Base-by-base conservation (phyloP, 75 land plant species). In the Cunninghamia lanceolata region DNA sequence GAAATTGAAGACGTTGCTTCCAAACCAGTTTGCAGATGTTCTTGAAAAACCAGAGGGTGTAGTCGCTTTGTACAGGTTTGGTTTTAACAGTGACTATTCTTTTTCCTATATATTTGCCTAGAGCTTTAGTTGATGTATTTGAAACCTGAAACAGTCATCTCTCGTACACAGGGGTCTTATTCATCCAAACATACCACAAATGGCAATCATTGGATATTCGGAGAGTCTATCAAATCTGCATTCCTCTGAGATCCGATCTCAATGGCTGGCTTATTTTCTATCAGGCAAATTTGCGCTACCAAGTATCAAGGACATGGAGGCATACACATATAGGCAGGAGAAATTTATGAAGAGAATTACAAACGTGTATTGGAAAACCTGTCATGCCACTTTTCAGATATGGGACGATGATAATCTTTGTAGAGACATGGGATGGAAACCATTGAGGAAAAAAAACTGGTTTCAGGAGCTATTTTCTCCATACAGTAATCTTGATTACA, bases 211-310 rank as follows among this genome's bases (percentile, higher is more conserved):
- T 76, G 96, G 96, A 11, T 94, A 92, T 83, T 15, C 90, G 1
- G 97, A 96, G 89, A 93, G 91, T 77, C 86, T 96, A 19, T 93
- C 97, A 15, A 94, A 93, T 84, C 84, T 96, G 40, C 92, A 91
- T 53, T 77, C 96, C 15, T 89, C 96, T 9, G 97, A 96, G 90
- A 83, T 96, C 54, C 87, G 93, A 45, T 91, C 92, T 90, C 94
- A 82, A 77, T 96, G 97, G 97, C 90, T 96, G 80, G 82, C 95
- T 0, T 63, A 89, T 25, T 89, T 94, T 1, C 91, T 90, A 0
- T 86, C 89, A 25, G 93, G 87, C 3, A 83, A 85, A 10, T 89
- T 96, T 68, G 83, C 78, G 71, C 94, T 96, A 28, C 97, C 97
- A 0, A 87, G 84, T 80, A 82, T 91, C 4, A 86, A 87, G 36